Base-by-base conservation (phyloP, 805 yeast species). In the Huiozyma sinensis region DNA sequence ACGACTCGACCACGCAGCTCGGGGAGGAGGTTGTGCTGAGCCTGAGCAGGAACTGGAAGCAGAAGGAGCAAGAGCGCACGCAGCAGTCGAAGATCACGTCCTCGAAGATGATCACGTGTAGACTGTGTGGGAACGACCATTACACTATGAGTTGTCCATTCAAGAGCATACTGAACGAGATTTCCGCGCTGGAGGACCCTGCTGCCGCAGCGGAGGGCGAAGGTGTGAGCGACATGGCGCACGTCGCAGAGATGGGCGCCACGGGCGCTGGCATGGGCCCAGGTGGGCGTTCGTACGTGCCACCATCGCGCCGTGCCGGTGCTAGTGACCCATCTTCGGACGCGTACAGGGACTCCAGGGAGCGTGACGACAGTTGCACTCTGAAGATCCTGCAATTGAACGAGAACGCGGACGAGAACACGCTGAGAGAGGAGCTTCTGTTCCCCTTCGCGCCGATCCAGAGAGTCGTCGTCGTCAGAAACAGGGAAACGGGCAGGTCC, bases 71-170 rank as follows among this genome's bases (percentile, higher is more conserved):
- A 67, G 80, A 79, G 60, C 83, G 80, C 63, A 76, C 61, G 38
- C 67, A 68, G 49, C 73, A 73, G 56, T 70, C 67, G 42, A 63
- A 66, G 43, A 56, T 49, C 31, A 72, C 65, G 59, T 67, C 65
- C 57, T 67, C 68, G 62, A 65, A 65, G 62, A 68, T 69, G 51
- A 66, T 79, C 51, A 69, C 67, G 55, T 92, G 98, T 77, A 85
- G 97, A 76, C 70, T 75, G 44, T 92, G 99, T 82, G 84, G 83
- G 48, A 96, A 95, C 61, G 83, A 79, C 54, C 99, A 92, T 73
- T 85, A 81, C 76, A 84, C 97, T 36, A 70, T 87, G 64, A 81
- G 83, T 70, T 92, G 99, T 83, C 98, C 98, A 50, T 87, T 78
- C 76, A 89, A 84, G 70, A 94, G 83, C 57, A 83, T 92, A 34